Percentiles rank a stretch among this genome's conserved stretches.
These are phyloP conservation scores for Populus hybrid DNA, from an alignment of 441 rosid species.

Conservation along the genomic window DNA sequence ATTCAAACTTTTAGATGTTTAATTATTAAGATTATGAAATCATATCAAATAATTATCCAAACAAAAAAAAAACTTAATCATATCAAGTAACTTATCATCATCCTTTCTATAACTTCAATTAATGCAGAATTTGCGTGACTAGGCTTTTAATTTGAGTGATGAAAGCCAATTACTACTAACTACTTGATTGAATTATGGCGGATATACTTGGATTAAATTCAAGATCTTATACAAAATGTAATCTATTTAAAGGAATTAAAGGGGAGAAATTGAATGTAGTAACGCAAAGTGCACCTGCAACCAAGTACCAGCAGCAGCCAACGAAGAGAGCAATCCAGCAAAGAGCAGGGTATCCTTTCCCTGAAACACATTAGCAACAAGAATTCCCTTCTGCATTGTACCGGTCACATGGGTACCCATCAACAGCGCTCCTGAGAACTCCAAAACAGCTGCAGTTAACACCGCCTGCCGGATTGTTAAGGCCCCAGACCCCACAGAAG, in stretches of 20 bases:
- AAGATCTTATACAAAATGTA: background rate
- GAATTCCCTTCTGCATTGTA: slow-evolving; percentile 99
- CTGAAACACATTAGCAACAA: slow-evolving; percentile 78
- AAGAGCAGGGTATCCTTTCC: slow-evolving; percentile 84
- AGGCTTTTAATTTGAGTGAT: background rate
- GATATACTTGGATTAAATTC: background rate
- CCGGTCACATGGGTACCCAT: slow-evolving; percentile 94
- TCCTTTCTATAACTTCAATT: background rate
- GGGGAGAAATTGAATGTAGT: background rate
- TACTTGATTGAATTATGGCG: background rate
- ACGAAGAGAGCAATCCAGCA: slow-evolving; percentile 84
- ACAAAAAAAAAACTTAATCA: too few relatives aligned
- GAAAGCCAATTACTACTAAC: background rate
- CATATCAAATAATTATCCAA: too few relatives aligned
- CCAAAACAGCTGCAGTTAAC: slow-evolving; percentile 83
- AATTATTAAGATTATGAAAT: too few relatives aligned
- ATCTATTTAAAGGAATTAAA: background rate
- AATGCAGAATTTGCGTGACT: background rate
- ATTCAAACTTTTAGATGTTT: too few relatives aligned
- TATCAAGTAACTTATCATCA: background rate
- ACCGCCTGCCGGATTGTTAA: slow-evolving; percentile 82
- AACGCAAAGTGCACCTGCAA: slow-evolving; percentile 59
- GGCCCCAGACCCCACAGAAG: slow-evolving; percentile 96
- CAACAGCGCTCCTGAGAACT: slow-evolving; percentile 94
- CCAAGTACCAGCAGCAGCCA: slow-evolving; percentile 99